Evolutionary conservation across 805 yeast genomes (phyloP), one percentile per base, ranked within the genome.

Genomic region (Teunomyces gatunensis): DNA sequence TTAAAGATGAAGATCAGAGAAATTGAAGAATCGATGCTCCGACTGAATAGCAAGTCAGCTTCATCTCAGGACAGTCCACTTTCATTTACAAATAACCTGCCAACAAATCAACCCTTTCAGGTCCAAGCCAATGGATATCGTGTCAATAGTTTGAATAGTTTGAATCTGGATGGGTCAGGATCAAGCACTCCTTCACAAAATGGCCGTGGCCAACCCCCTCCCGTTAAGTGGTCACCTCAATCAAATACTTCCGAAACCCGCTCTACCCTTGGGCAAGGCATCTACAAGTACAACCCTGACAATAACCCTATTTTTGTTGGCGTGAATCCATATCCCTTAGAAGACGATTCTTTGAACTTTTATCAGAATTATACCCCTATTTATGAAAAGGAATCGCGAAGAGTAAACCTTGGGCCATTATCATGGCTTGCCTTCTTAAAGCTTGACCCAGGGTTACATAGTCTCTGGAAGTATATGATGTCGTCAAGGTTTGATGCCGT

Each of bases 371-470:
- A 68, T 52, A 52, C 71, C 3, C 75, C 85, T 0, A 65, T 78
- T 46, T 61, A 71, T 44, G 50, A 69, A 13, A 68, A 67, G 23
- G 72, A 68, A 42, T 46, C 57, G 11, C 60, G 79, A 37, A 60
- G 74, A 28, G 68, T 70, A 49, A 73, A 74, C 53, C 75, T 71
- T 59, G 86, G 85, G 0, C 81, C 85, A 0, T 67, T 79, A 30
- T 60, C 83, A 0, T 75, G 81, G 75, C 53, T 75, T 3, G 61
- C 84, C 0, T 47, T 77, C 21, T 60, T 80, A 45, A 69, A 71
- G 46, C 78, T 71, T 51, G 87, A 82, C 60, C 66, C 64, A 3
- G 63, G 35, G 28, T 36, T 47, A 15, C 11, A 34, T 15, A 11
- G 37, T 30, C 23, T 48, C 17, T 48, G 51, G 51, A 41, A 42